These are phyloP conservation scores for Scheffersomyces stipitis DNA, from an alignment of 805 yeast genomes.

Conservation along the genomic window DNA sequence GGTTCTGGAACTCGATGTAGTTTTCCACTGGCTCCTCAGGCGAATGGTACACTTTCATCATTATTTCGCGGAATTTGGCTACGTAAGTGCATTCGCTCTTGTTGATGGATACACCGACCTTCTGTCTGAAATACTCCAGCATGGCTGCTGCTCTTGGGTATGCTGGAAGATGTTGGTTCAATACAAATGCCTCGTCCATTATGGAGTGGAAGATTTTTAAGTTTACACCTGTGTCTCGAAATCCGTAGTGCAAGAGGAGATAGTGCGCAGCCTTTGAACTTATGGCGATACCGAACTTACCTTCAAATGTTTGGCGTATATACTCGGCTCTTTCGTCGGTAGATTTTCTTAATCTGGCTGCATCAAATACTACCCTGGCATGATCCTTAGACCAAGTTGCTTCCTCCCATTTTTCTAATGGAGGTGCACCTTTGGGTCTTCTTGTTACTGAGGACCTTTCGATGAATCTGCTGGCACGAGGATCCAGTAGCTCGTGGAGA, in stretches of 20 bases:
- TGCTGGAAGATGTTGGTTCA: neutral
- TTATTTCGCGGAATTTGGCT: conserved; percentile 13
- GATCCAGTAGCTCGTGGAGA: conserved; percentile 7
- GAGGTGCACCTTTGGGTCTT: neutral
- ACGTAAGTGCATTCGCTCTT: conserved; percentile 13
- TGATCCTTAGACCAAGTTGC: conserved; percentile 18
- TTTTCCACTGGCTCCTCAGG: conserved; percentile 16
- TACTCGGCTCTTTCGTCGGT: conserved; percentile 9
- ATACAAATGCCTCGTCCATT: conserved; percentile 15
- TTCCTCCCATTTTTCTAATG: conserved; percentile 8
- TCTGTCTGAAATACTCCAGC: conserved; percentile 3
- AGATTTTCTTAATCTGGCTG: conserved; percentile 4
- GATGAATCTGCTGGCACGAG: neutral
- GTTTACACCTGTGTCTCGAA: conserved; percentile 6
- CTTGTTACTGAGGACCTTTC: neutral
- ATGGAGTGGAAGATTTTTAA: conserved; percentile 6
- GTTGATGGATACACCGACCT: conserved; percentile 6
- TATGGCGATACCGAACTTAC: conserved; percentile 9
- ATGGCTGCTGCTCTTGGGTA: conserved; percentile 7
- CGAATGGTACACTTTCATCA: conserved; percentile 13
- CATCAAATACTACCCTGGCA: conserved; percentile 11
- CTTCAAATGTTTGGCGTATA: conserved; percentile 11
- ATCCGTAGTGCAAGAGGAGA: conserved; percentile 19
- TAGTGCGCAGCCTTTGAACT: conserved; percentile 10
- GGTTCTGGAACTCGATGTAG: conserved; percentile 3